Evolutionary conservation across 78 protist genomes (phyloP).

Genomic region (Protostelium mycophagum): DNA sequence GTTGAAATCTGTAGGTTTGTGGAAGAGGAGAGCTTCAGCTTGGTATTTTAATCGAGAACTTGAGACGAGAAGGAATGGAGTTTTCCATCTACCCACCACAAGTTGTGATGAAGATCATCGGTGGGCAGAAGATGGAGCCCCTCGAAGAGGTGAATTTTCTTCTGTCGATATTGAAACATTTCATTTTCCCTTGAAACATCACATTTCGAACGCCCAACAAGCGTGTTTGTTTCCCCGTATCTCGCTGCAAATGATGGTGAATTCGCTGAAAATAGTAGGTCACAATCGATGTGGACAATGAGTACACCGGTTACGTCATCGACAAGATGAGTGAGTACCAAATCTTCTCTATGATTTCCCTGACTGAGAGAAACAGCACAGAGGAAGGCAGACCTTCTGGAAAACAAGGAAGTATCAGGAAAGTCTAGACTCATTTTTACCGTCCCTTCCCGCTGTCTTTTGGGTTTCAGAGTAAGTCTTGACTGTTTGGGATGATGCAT

Average conservation of each 20-base stretch:
- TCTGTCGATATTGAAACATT: not conserved
- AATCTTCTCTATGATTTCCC: no score
- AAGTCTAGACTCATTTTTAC: constrained; percentile 46
- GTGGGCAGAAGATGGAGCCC: constrained; percentile 21
- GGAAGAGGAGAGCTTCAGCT: constrained; percentile 93
- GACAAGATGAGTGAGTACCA: constrained; percentile 32
- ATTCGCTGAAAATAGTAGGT: constrained; percentile 36
- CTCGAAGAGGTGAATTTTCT: constrained; percentile 32
- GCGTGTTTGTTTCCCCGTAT: not conserved
- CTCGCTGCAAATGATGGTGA: constrained; percentile 38
- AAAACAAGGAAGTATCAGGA: constrained; percentile 37
- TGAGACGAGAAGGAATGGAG: constrained; percentile 92
- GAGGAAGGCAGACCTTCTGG: constrained; percentile 51
- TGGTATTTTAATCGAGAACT: constrained; percentile 82
- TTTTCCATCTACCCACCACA: constrained; percentile 66
- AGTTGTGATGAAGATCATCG: constrained; percentile 28
- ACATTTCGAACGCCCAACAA: no score
- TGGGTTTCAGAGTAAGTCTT: constrained; percentile 37
- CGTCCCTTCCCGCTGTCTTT: constrained; percentile 72
- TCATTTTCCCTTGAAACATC: not conserved
- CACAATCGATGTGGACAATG: constrained; percentile 62
- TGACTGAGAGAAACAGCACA: not conserved
- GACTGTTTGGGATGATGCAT: not conserved
- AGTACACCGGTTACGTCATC: constrained; percentile 64
- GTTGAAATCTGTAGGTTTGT: constrained; percentile 18